A percentile compares a stretch with the other conserved stretches of the same genome.
Evolutionary conservation across 495 filamentous ascomycete genomes (phyloP).

Genomic region (Tuber calosporum): DNA sequence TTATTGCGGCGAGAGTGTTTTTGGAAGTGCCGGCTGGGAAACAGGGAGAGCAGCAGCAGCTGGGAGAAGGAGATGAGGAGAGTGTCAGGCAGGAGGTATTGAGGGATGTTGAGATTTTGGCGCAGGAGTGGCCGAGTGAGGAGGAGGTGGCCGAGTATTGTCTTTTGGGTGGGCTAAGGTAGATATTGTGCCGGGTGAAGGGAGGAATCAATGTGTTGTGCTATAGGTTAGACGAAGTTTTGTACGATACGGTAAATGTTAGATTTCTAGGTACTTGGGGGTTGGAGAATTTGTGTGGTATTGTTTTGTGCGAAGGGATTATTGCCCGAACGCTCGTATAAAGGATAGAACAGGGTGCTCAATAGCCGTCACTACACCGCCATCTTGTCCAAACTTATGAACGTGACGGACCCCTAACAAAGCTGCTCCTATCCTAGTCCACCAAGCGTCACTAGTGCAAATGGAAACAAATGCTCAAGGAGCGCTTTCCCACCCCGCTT

Average conservation of each 20-base stretch:
- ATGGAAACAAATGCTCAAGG: neutral
- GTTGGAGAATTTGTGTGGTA: neutral
- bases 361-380: neutral
- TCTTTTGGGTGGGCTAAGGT: slow-evolving; percentile 12
- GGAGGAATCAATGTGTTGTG: neutral
- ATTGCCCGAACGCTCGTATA: neutral
- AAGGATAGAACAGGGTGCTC: neutral
- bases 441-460: neutral
- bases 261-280: neutral
- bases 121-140: slow-evolving; percentile 10
- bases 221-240: neutral
- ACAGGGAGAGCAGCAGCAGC: slow-evolving; percentile 4
- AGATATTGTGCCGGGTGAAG: neutral
- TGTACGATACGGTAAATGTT: neutral
- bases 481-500: neutral
- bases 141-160: slow-evolving; percentile 21
- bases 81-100: slow-evolving; percentile 9
- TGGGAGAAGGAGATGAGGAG: slow-evolving; percentile 7
- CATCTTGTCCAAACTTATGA: neutral
- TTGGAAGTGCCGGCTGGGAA: slow-evolving; percentile 15
- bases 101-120: neutral
- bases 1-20: slow-evolving; percentile 29
- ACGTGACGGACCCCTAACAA: neutral
- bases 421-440: neutral
- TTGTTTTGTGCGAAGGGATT: neutral